Percentiles rank a stretch among this genome's conserved stretches.
Evolutionary conservation across 148 eudicot species (phyloP).

Genomic region (Cornus florida): DNA sequence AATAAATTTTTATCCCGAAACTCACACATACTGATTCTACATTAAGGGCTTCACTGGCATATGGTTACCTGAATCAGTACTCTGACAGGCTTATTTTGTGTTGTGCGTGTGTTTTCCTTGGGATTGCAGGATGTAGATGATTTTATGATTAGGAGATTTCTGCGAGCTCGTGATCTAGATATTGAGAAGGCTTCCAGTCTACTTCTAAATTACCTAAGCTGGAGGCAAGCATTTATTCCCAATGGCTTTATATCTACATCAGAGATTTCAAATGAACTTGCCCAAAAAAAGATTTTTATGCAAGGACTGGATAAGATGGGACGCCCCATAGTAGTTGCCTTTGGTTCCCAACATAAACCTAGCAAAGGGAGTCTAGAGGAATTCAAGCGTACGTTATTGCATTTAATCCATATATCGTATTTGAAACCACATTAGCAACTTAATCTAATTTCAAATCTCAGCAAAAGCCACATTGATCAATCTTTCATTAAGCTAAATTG

Average conservation of each 20-base stretch:
- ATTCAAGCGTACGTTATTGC: slow-evolving; percentile 50
- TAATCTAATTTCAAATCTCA: not conserved
- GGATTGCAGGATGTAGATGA: slow-evolving; percentile 54
- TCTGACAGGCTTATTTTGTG: not conserved
- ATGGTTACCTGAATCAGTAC: not conserved
- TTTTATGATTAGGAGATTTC: slow-evolving; percentile 58
- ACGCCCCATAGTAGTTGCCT: slow-evolving; percentile 47
- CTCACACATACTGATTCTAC: not conserved
- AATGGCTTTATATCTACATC: slow-evolving; percentile 51
- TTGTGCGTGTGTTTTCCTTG: not conserved
- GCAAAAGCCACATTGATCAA: not conserved
- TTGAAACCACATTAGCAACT: not conserved
- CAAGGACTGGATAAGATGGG: slow-evolving; percentile 64
- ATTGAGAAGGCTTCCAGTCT: slow-evolving; percentile 55
- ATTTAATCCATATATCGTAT: not conserved
- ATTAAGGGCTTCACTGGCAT: not conserved
- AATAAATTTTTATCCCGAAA: too few species aligned
- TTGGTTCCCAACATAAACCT: slow-evolving; percentile 48
- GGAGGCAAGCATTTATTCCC: slow-evolving; percentile 62
- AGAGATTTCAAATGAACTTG: slow-evolving; percentile 48
- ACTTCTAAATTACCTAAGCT: slow-evolving; percentile 52
- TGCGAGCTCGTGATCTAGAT: slow-evolving; percentile 60
- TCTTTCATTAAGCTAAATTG: slow-evolving; percentile 8
- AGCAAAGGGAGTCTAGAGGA: slow-evolving; percentile 41
- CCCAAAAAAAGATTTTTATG: slow-evolving; percentile 54